Conservation (phyloP, 2,329 filamentous ascomycete genomes). For the Aspergillus sclerotialis region DNA sequence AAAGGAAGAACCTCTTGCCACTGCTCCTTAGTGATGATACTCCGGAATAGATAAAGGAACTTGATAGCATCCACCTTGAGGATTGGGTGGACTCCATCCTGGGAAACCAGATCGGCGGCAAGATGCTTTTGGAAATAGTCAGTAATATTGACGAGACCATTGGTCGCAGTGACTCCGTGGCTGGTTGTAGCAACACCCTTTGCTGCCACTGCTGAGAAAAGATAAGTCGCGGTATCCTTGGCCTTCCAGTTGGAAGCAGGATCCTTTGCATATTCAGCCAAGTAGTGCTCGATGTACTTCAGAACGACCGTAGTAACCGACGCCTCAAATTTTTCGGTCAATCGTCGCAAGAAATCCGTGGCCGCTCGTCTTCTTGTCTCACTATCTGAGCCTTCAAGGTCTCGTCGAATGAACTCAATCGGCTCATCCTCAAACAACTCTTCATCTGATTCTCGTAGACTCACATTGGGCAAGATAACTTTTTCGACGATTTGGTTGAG, state of each 20-base stretch:
- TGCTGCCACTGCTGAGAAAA: conserved; percentile 89
- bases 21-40: conserved; percentile 83
- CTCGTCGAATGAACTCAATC: conserved; percentile 93
- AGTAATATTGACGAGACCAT: conserved; percentile 78
- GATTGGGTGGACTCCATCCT: conserved; percentile 66
- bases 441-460: conserved; percentile 83
- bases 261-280: conserved; percentile 65
- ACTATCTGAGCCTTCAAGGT: conserved; percentile 91
- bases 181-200: conserved; percentile 82
- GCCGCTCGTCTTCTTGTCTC: conserved; percentile 88
- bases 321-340: conserved; percentile 81
- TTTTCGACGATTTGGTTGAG: conserved; percentile 88
- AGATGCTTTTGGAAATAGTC: conserved; percentile 94
- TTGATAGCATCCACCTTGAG: conserved; percentile 98
- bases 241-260: conserved; percentile 76
- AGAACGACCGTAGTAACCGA: conserved; percentile 82
- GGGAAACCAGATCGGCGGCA: conserved; percentile 75
- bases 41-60: conserved; percentile 94
- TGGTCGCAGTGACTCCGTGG: conserved; percentile 86
- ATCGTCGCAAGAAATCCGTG: conserved; percentile 84
- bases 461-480: conserved; percentile 89
- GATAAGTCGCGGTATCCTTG: conserved; percentile 96
- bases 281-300: conserved; percentile 78
- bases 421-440: conserved; percentile 98
- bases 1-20: conserved; percentile 87